These are phyloP conservation scores for Dryas octopetala DNA, from an alignment of 306 rosid species.

Conservation along the genomic window DNA sequence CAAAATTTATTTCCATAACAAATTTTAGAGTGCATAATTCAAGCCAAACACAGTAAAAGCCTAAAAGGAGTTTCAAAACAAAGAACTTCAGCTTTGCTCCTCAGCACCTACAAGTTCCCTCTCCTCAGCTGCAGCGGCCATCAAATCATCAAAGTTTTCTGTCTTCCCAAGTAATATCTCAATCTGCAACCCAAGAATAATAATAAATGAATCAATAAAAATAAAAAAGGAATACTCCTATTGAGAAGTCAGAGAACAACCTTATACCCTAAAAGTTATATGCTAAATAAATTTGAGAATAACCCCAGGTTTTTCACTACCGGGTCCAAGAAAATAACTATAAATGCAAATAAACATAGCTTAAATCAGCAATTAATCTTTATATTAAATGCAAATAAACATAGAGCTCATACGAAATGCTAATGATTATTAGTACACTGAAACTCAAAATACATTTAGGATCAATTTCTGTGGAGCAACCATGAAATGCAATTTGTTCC, in stretches of 20 bases:
- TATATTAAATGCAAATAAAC: background rate
- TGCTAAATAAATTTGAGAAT: background rate
- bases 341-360: background rate
- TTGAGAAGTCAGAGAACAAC: background rate
- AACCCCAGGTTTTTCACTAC: background rate
- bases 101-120: slow-evolving; percentile 27
- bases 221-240: background rate
- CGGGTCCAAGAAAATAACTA: background rate
- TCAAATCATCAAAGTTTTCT: slow-evolving; percentile 44
- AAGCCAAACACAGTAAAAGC: background rate
- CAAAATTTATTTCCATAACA: slow-evolving; percentile 7
- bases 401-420: background rate
- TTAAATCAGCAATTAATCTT: background rate
- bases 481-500: background rate
- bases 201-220: background rate
- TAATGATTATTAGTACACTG: background rate
- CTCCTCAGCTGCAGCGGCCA: slow-evolving; percentile 55
- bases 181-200: slow-evolving; percentile 22
- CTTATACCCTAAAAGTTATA: background rate
- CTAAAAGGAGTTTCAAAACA: background rate
- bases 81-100: slow-evolving; percentile 27
- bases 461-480: background rate
- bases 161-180: slow-evolving; percentile 47
- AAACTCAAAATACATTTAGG: background rate
- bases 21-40: background rate